Conservation (phyloP, 1,284 basidiomycete genomes). For the Sanguinoderma infundibulare region DNA sequence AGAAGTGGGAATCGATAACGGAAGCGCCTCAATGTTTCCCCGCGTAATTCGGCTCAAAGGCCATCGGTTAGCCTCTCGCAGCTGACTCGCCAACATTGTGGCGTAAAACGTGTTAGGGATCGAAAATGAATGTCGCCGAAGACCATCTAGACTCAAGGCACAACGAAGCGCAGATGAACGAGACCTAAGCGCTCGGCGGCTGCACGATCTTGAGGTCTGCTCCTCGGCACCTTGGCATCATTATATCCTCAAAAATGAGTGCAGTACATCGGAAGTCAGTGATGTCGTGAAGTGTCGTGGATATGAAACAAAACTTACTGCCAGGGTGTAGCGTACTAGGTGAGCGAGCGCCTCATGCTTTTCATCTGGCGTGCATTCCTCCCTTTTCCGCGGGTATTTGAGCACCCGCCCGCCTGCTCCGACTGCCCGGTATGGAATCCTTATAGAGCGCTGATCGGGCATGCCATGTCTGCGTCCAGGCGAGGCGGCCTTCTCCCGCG, state of each 20-base stretch:
- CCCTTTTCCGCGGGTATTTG: neutral
- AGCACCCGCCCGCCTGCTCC: neutral
- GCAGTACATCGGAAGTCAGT: neutral
- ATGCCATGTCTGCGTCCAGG: neutral
- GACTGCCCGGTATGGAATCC: neutral
- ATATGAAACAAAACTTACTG: neutral
- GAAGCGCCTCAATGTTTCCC: neutral
- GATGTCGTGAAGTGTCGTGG: neutral
- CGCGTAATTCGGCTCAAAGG: neutral
- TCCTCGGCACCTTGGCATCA: neutral
- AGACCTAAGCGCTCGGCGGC: neutral
- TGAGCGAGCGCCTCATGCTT: neutral
- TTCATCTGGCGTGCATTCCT: too few species aligned
- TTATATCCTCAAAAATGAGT: neutral
- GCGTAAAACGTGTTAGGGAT: neutral
- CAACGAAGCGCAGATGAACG: neutral
- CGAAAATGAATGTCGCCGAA: neutral
- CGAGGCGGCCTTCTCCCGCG: constrained; percentile 5
- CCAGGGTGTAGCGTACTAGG: neutral
- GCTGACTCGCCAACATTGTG: constrained; percentile 1
- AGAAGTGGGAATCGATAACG: neutral
- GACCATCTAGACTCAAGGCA: neutral
- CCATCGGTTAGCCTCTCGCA: neutral
- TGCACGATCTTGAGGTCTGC: neutral
- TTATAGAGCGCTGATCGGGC: neutral